Evolutionary conservation across 768 basidiomycete species (phyloP).

Genomic region (Mrakia hoshinonis): DNA sequence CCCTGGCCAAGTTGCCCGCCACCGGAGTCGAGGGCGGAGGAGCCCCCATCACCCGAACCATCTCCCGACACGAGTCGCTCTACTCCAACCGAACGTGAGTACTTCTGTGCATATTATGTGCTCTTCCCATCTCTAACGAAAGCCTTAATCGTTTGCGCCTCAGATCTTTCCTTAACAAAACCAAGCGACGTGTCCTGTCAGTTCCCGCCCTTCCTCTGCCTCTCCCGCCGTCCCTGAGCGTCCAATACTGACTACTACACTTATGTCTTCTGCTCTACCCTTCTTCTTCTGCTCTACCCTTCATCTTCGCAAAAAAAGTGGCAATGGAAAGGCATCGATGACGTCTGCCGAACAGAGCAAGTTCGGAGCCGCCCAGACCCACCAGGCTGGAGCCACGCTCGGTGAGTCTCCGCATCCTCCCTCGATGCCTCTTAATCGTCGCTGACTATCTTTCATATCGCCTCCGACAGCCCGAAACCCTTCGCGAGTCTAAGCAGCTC

Average conservation of each 20-base stretch:
- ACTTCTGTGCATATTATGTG: too few relatives aligned
- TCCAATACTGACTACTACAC: too few relatives aligned
- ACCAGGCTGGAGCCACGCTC: conserved; percentile 61
- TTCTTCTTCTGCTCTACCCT: conserved; percentile 38
- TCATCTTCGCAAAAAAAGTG: conserved; percentile 86
- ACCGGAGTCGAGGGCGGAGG: conserved; percentile 48
- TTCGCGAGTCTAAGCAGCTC: conserved; percentile 8
- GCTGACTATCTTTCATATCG: too few relatives aligned
- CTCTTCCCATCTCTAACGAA: too few relatives aligned
- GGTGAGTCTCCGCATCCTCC: conserved; percentile 35
- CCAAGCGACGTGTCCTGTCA: too few relatives aligned
- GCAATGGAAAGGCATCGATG: conserved; percentile 48
- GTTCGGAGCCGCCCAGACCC: conserved; percentile 33
- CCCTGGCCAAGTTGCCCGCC: conserved; percentile 37
- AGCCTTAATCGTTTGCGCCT: too few relatives aligned
- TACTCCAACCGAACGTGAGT: conserved; percentile 94
- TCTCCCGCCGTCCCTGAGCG: conserved; percentile 42
- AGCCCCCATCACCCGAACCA: conserved; percentile 72
- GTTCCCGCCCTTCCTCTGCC: too few relatives aligned
- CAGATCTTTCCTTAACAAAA: conserved; percentile 84
- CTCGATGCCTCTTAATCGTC: too few relatives aligned
- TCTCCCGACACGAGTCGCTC: conserved; percentile 83
- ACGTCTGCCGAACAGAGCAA: conserved; percentile 43
- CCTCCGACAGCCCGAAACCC: conserved; percentile 9
- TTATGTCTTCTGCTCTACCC: not conserved